A percentile compares a stretch with the other conserved stretches of the same genome.
These are phyloP conservation scores for Aureobasidium subglaciale DNA, from an alignment of 2,329 filamentous ascomycete genomes.

Conservation along the genomic window DNA sequence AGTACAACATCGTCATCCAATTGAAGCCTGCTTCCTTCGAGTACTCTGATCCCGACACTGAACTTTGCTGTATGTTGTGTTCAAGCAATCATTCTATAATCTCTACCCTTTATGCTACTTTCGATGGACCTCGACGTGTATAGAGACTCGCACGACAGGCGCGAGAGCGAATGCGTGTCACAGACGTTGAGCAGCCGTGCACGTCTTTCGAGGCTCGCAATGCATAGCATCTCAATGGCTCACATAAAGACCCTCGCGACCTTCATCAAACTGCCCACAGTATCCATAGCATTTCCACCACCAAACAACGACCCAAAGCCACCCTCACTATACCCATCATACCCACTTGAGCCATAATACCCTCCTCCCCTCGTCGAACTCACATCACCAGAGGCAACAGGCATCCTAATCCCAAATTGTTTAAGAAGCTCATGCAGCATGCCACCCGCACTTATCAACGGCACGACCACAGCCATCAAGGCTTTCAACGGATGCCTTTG, in stretches of 20 bases:
- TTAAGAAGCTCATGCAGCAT: conserved; percentile 70
- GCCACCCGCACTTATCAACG: conserved; percentile 70
- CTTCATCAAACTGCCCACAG: conserved; percentile 42
- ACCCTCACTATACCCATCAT: conserved; percentile 30
- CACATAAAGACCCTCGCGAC: conserved; percentile 48
- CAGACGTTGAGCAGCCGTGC: not conserved
- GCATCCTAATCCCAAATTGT: conserved; percentile 67
- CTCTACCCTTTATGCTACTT: no score
- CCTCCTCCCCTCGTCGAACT: conserved; percentile 25
- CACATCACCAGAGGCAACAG: conserved; percentile 25
- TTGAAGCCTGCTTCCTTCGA: no score
- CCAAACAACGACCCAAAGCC: conserved; percentile 28
- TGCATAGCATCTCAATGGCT: conserved; percentile 16
- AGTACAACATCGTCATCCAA: no score
- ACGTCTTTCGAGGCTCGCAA: not conserved
- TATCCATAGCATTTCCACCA: conserved; percentile 36
- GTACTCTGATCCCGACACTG: no score
- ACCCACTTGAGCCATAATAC: conserved; percentile 41
- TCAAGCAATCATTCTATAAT: no score
- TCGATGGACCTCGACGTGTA: no score
- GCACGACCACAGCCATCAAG: conserved; percentile 81
- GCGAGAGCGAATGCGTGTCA: no score
- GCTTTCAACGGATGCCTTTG: conserved; percentile 80
- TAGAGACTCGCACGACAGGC: no score
- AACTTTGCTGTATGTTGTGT: no score